phyloP scores from a whole-genome alignment of 495 filamentous ascomycete species.

The Talaromyces liani region DNA sequence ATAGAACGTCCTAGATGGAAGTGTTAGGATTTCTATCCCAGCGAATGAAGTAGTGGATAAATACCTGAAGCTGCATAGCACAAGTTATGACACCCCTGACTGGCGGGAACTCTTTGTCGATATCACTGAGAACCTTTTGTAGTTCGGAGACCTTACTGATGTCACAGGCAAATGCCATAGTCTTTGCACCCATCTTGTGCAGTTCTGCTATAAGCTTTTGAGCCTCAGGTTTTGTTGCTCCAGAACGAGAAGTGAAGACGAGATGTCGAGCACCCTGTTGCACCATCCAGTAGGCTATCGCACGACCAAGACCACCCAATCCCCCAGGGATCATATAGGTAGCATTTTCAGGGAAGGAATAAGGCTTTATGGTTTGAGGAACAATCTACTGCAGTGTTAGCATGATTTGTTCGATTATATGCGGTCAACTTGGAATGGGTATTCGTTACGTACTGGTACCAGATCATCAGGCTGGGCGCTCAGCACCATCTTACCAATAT shows the following conservation, averaged over 20 bases:
- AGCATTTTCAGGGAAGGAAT: slow-evolving; percentile 17
- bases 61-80: slow-evolving; percentile 30
- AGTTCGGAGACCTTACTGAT: not conserved
- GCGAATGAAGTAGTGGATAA: not conserved
- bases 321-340: slow-evolving; percentile 51
- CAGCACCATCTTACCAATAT: slow-evolving; percentile 44
- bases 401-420: not conserved
- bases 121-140: slow-evolving; percentile 15
- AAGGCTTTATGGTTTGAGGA: not conserved
- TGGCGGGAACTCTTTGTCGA: slow-evolving; percentile 13
- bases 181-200: slow-evolving; percentile 16
- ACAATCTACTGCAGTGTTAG: not conserved
- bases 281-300: slow-evolving; percentile 47
- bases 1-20: slow-evolving; percentile 11
- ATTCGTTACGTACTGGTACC: not conserved
- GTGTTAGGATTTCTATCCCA: not conserved
- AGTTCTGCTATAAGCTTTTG: slow-evolving; percentile 32
- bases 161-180: slow-evolving; percentile 18
- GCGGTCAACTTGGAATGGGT: not conserved
- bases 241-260: slow-evolving; percentile 41
- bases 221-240: not conserved
- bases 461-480: not conserved
- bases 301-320: slow-evolving; percentile 48
- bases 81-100: slow-evolving; percentile 31
- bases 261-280: slow-evolving; percentile 43